phyloP scores from a whole-genome alignment of 1,139 yeast genomes.

The Meyerozyma carpophila region DNA sequence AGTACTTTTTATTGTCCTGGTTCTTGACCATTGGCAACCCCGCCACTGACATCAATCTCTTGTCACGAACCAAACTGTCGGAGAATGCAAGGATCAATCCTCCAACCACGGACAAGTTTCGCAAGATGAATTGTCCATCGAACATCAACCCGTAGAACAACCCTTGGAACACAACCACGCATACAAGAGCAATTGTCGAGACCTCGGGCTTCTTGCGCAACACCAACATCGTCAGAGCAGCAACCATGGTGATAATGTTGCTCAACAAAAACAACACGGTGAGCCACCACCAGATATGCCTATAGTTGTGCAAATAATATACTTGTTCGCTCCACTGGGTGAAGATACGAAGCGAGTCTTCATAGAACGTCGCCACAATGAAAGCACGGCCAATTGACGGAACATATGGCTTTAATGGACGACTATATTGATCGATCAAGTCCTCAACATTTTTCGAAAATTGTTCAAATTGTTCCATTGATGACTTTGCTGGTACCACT shows the following conservation, averaged over 20 bases:
- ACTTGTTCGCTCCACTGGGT: slow-evolving; percentile 93
- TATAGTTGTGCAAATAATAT: slow-evolving; percentile 72
- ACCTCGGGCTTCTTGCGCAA: slow-evolving; percentile 63
- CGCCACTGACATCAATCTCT: slow-evolving; percentile 68
- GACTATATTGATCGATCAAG: slow-evolving; percentile 39
- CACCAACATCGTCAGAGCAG: slow-evolving; percentile 69
- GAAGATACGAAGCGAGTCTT: slow-evolving; percentile 79
- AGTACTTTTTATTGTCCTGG: slow-evolving; percentile 79
- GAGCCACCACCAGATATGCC: slow-evolving; percentile 74
- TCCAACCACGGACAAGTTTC: slow-evolving; percentile 89
- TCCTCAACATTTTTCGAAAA: slow-evolving; percentile 42
- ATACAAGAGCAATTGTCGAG: slow-evolving; percentile 67
- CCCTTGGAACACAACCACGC: slow-evolving; percentile 81
- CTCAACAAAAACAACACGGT: slow-evolving; percentile 62
- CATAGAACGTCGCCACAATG: slow-evolving; percentile 91
- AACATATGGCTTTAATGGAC: slow-evolving; percentile 62
- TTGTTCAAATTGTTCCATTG: slow-evolving; percentile 42
- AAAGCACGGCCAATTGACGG: slow-evolving; percentile 87
- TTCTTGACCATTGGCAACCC: slow-evolving; percentile 87
- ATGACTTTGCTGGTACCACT: slow-evolving; percentile 12
- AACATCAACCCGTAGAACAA: slow-evolving; percentile 81
- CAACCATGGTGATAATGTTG: slow-evolving; percentile 67
- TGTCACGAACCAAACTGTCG: slow-evolving; percentile 82
- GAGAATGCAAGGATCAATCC: slow-evolving; percentile 86
- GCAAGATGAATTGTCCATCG: slow-evolving; percentile 74